A percentile compares a stretch with the other conserved stretches of the same genome.
Evolutionary conservation across 1,284 basidiomycete species (phyloP).

Genomic region (Rhizopogon hawkerae): DNA sequence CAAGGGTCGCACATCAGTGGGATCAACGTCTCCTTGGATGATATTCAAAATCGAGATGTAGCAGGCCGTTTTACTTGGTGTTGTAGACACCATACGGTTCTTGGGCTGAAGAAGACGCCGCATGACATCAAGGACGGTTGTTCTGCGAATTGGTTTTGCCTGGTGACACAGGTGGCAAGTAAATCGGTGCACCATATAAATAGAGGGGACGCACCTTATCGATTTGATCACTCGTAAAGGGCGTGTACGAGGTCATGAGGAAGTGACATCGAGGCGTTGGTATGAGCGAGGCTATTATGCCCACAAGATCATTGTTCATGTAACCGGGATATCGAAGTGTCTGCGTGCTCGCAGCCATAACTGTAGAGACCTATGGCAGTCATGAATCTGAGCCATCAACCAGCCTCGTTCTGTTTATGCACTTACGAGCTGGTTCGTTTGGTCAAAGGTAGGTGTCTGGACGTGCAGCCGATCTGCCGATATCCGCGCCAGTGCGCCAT

Average conservation of each 20-base stretch:
- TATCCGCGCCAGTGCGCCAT: constrained; percentile 88
- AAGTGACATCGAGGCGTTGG: constrained; percentile 99
- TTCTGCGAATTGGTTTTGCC: constrained; percentile 86
- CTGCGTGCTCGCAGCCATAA: constrained; percentile 95
- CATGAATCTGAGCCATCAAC: constrained; percentile 5
- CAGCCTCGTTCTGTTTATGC: background rate
- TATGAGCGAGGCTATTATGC: constrained; percentile 94
- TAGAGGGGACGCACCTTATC: constrained; percentile 60
- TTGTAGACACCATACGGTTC: constrained; percentile 97
- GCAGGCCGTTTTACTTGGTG: constrained; percentile 83
- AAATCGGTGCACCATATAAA: constrained; percentile 6
- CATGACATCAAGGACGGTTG: constrained; percentile 98
- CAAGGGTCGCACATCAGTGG: constrained; percentile 71
- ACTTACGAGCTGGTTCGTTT: constrained; percentile 87
- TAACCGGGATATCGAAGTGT: constrained; percentile 97
- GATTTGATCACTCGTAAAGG: constrained; percentile 93
- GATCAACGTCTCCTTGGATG: constrained; percentile 97
- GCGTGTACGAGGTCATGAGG: constrained; percentile 99
- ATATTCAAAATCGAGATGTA: constrained; percentile 99
- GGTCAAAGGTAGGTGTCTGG: constrained; percentile 88
- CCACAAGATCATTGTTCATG: constrained; percentile 99
- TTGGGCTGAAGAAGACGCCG: constrained; percentile 94
- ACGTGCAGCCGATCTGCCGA: constrained; percentile 87
- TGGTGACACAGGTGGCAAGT: constrained; percentile 22
- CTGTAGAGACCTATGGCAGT: constrained; percentile 70